Percentiles rank a stretch among this genome's conserved stretches.
Conservation (phyloP, 78 protist species). For the Dictyostelium intermedium region DNA sequence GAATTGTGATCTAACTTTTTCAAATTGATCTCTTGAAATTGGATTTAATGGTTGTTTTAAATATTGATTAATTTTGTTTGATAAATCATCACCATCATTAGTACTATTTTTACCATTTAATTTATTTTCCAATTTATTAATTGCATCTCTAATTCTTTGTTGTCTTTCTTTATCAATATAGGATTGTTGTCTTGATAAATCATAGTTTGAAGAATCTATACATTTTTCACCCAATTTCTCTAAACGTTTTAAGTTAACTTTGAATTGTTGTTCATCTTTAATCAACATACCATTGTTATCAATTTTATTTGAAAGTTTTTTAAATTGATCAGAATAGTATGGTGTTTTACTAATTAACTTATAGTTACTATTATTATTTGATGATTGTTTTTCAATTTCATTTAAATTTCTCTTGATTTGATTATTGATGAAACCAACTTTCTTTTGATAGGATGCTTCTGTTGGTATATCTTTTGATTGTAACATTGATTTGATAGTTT, state of each 20-base stretch:
- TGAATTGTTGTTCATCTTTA: not conserved
- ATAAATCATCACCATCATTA: not conserved
- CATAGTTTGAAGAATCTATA: not conserved
- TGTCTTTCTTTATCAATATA: slow-evolving; percentile 14
- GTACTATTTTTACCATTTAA: not conserved
- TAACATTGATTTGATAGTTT: slow-evolving; percentile 39
- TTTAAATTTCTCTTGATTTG: slow-evolving; percentile 38
- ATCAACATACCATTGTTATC: not conserved
- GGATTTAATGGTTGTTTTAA: not conserved
- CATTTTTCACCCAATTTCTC: not conserved
- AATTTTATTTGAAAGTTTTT: not conserved
- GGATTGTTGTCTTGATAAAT: not conserved
- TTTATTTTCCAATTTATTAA: slow-evolving; percentile 16
- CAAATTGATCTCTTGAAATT: not conserved
- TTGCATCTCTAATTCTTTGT: slow-evolving; percentile 30
- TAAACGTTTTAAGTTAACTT: not conserved
- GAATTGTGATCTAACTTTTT: not conserved
- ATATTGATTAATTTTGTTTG: not conserved
- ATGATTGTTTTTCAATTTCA: slow-evolving; percentile 3
- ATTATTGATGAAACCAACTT: not conserved
- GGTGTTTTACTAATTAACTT: not conserved
- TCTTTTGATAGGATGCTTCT: not conserved
- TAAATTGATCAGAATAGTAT: not conserved
- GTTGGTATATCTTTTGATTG: slow-evolving; percentile 9
- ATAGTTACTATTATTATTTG: not conserved